Conservation (phyloP, 441 rosid genomes). For the Macaranga tanarius region DNA sequence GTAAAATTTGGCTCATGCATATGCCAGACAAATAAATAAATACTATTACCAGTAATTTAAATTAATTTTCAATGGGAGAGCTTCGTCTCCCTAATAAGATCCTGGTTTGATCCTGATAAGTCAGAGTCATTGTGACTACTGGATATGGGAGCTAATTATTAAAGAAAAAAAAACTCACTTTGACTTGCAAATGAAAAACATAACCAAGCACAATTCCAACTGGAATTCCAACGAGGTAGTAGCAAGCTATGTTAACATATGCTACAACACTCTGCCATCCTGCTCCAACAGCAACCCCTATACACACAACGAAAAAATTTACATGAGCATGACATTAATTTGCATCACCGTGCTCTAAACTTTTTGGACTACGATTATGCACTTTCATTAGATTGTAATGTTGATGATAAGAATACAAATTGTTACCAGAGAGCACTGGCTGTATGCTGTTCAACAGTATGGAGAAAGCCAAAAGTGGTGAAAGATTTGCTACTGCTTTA, state of each 20-base stretch:
- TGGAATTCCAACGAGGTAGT: constrained; percentile 60
- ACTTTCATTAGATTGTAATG: too few relatives aligned
- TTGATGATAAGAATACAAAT: neutral
- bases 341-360: too few relatives aligned
- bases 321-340: neutral
- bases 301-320: neutral
- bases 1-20: too few relatives aligned
- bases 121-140: too few relatives aligned
- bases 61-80: too few relatives aligned
- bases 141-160: too few relatives aligned
- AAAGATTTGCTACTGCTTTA: constrained; percentile 55
- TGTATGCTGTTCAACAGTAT: constrained; percentile 63
- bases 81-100: too few relatives aligned
- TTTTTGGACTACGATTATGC: too few relatives aligned
- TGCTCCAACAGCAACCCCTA: constrained; percentile 74
- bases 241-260: constrained; percentile 56
- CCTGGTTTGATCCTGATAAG: too few relatives aligned
- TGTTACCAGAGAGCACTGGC: constrained; percentile 78
- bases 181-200: constrained; percentile 43
- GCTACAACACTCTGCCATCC: constrained; percentile 73
- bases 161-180: constrained; percentile 27
- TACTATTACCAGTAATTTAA: too few relatives aligned
- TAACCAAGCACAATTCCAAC: constrained; percentile 54
- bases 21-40: too few relatives aligned
- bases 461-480: constrained; percentile 65